Evolutionary conservation across 2,329 filamentous ascomycete species (phyloP), one percentile per base, ranked within the genome.

Genomic region (Pyricularia sp.): DNA sequence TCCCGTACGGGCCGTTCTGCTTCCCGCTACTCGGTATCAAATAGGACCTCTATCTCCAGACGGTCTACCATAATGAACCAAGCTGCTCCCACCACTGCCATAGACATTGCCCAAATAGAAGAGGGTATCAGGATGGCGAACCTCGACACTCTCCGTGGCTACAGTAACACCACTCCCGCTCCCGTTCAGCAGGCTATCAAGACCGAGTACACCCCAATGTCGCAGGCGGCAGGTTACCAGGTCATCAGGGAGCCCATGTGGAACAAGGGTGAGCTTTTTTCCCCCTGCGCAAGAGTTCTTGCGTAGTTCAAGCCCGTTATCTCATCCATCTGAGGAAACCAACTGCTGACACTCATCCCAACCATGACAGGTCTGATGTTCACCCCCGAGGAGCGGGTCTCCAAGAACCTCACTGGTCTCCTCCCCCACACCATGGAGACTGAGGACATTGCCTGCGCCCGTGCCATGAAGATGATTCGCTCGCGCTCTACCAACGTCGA

Each of bases 401-500:
- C 79, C 75, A 88, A 88, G 80, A 89, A 90, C 82, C 83, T 90
- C 71, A 89, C 87, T 61, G 88, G 88, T 71, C 83, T 90, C 73
- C 81, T 90, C 70, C 88, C 88, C 67, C 87, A 90, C 77, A 85
- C 85, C 75, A 86, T 87, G 79, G 85, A 88, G 80, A 84, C 78
- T 77, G 78, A 85, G 74, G 80, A 86, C 71, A 88, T 84, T 68
- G 87, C 90, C 77, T 86, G 85, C 74, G 83, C 83, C 73, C 83
- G 88, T 80, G 90, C 89, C 76, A 87, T 94, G 81, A 88, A 88
- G 79, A 90, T 93, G 81, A 89, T 94, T 75, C 84, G 88, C 69
- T 85, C 85, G 71, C 88, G 91, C 72, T 81, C 86, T 72, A 92
- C 90, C 65, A 81, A 83, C 72, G 88, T 95, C 75, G 92, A 94